Evolutionary conservation across 495 filamentous ascomycete species (phyloP), one percentile per base, ranked within the genome.

Genomic region (Daldinia concentrica): DNA sequence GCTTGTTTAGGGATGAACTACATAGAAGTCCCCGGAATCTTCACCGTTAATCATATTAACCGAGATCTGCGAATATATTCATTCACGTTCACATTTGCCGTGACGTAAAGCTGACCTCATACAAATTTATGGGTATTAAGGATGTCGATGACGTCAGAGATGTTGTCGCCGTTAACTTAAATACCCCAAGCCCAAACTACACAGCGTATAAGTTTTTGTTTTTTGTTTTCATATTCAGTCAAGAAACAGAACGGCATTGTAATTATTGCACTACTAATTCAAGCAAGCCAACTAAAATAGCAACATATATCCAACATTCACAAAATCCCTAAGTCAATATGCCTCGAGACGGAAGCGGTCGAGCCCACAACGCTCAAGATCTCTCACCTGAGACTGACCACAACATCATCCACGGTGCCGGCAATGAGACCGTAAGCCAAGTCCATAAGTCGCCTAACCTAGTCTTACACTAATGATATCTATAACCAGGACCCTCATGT

Each of bases 331-430:
- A 14, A 57, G 8, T 43, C 50, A 66, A 58, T 1, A 82, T 82
- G 81, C 79, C 81, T 72, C 77, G 77, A 66, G 52, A 79, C 39
- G 79, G 79, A 75, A 77, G 78, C 67, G 79, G 78, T 26, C 70
- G 73, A 52, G 64, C 69, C 15, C 73, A 82, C 76, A 81, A 81
- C 65, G 74, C 77, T 41, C 65, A 71, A 22, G 68, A 67, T 39
- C 27, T 58, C 41, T 66, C 58, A 1, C 48, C 77, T n/a, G 76
- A 80, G 58, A 52, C 68, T 2, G 64, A 69, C 30, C 62, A 81
- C 58, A 74, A 82, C 73, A 80, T 83, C 41, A 77, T 80, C 64
- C 80, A 83, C 66, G 81, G 81, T 29, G 55, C 64, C 39, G 75
- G 78, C n/a, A 72, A 73, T 15, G 29, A 62, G 34, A 54, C 61